Evolutionary conservation across 164 flowering plant genomes (phyloP).

Genomic region (Vitis cinerea): DNA sequence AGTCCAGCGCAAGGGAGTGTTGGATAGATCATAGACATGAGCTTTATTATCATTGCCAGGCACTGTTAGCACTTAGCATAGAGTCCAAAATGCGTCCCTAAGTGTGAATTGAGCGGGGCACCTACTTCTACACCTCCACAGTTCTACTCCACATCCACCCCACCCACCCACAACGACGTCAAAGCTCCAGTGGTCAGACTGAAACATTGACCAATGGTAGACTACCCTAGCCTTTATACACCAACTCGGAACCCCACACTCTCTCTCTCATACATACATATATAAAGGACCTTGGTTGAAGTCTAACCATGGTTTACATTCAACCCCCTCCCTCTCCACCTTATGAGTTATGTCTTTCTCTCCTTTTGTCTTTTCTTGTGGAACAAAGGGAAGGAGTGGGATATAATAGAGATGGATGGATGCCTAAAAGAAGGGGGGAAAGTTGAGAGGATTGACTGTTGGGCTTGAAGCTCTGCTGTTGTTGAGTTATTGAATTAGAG

Average conservation of each 20-base stretch:
- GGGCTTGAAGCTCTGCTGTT: too few species aligned
- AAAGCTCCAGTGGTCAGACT: constrained; percentile 16
- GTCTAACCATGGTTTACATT: constrained; percentile 8
- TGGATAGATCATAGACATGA: too few species aligned
- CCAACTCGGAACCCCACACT: background rate
- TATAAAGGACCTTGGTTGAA: background rate
- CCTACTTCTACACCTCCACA: background rate
- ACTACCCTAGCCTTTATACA: background rate
- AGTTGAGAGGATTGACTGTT: too few species aligned
- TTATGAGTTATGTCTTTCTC: background rate
- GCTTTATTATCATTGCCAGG: too few species aligned
- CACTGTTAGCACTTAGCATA: too few species aligned
- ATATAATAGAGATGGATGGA: too few species aligned
- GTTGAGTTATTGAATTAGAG: too few species aligned
- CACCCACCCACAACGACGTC: background rate
- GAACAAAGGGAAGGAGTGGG: background rate
- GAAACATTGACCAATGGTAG: constrained; percentile 3
- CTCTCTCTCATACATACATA: too few species aligned
- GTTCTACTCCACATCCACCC: background rate
- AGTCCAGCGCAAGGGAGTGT: too few species aligned
- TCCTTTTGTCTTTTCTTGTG: constrained; percentile 7
- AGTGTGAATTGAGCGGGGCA: too few species aligned
- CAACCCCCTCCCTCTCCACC: constrained; percentile 8
- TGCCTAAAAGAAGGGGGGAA: too few species aligned
- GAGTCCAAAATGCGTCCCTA: too few species aligned